Conservation (phyloP, 306 rosid species). For the Datisca glomerata region DNA sequence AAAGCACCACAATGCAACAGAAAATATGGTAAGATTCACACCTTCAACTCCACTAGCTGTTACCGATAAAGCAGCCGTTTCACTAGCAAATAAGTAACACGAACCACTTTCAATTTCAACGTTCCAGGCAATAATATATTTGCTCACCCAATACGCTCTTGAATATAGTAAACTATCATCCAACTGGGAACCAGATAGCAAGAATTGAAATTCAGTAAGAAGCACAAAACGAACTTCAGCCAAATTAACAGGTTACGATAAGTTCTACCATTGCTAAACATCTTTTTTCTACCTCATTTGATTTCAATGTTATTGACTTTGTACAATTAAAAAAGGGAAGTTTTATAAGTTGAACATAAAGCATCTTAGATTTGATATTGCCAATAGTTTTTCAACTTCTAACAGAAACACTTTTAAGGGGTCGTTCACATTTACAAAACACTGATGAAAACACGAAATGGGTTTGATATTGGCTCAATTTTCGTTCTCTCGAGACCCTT, state of each 20-base stretch:
- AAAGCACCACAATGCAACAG: neutral
- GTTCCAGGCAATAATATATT: conserved; percentile 73
- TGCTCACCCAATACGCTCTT: conserved; percentile 70
- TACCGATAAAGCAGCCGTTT: conserved; percentile 38
- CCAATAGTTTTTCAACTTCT: no score
- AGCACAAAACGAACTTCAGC: neutral
- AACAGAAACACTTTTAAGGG: no score
- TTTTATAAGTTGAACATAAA: no score
- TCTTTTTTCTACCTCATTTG: neutral
- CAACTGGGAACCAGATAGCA: conserved; percentile 27
- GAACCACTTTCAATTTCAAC: conserved; percentile 36
- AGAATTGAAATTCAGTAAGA: neutral
- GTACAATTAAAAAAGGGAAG: neutral
- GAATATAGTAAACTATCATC: conserved; percentile 41
- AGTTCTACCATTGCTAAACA: neutral
- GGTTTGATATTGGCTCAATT: no score
- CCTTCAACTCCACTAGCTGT: conserved; percentile 46
- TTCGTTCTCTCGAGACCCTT: no score
- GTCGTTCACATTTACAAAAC: no score
- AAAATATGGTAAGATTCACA: conserved; percentile 10
- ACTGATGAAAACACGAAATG: no score
- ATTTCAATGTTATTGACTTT: neutral
- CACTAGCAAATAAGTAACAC: conserved; percentile 53
- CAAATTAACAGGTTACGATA: neutral
- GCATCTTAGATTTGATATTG: no score